phyloP scores from a whole-genome alignment of 2,329 filamentous ascomycete species.

The Cordyceps javanica region DNA sequence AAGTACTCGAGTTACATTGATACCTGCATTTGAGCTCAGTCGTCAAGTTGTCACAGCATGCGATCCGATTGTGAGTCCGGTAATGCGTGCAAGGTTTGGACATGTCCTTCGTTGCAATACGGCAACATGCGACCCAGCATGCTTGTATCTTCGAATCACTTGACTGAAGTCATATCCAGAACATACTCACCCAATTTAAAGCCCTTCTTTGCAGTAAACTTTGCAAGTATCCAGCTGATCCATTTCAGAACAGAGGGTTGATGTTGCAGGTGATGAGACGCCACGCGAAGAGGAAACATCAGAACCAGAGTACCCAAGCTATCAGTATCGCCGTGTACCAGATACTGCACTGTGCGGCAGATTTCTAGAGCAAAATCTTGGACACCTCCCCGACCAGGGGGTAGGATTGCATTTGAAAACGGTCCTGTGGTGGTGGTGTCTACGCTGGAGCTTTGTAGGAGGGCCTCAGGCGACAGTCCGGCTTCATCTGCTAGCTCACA shows the following conservation, averaged over 20 bases:
- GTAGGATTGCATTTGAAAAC: neutral
- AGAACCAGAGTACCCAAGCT: neutral
- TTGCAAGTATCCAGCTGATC: neutral
- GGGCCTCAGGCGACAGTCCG: neutral
- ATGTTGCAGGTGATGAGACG: neutral
- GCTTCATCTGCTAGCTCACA: neutral
- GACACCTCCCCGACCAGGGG: neutral
- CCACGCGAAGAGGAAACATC: neutral
- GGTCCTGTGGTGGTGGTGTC: neutral
- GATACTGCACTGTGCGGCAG: neutral
- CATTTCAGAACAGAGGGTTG: neutral
- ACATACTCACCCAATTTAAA: neutral
- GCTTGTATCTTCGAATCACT: neutral
- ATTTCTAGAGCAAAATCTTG: neutral
- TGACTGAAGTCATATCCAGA: neutral
- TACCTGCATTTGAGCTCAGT: no score
- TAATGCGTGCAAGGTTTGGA: no score
- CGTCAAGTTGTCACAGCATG: no score
- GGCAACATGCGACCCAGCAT: no score
- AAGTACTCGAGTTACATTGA: no score
- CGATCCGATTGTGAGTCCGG: no score
- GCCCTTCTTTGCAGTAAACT: neutral
- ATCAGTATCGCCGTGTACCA: neutral
- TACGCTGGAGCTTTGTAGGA: neutral
- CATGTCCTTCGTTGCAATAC: no score